phyloP scores from a whole-genome alignment of 1,284 basidiomycete species.

The Clitocybe nebularis region DNA sequence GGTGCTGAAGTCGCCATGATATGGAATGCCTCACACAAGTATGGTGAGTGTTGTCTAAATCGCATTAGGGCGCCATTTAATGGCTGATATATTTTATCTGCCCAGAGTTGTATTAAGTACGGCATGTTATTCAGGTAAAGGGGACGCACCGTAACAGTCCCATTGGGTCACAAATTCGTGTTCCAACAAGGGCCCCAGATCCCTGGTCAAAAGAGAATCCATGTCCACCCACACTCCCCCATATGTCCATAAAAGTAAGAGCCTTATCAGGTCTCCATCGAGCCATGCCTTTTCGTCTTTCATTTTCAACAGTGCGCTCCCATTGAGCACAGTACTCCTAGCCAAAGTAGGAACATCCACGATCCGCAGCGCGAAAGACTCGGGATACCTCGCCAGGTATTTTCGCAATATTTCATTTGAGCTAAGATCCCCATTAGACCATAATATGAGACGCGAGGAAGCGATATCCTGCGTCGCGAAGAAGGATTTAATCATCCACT shows the following conservation, averaged over 20 bases:
- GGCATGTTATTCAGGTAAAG: background rate
- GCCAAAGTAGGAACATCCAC: slow-evolving; percentile 71
- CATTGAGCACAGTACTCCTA: slow-evolving; percentile 70
- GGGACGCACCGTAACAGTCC: slow-evolving; percentile 86
- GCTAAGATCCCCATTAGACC: slow-evolving; percentile 81
- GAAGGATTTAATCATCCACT: slow-evolving; percentile 85
- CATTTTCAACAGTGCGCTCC: slow-evolving; percentile 49
- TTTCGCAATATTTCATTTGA: slow-evolving; percentile 55
- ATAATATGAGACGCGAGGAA: slow-evolving; percentile 68
- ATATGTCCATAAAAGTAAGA: slow-evolving; percentile 84
- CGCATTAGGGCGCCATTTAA: slow-evolving; percentile 94
- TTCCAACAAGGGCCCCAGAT: slow-evolving; percentile 79
- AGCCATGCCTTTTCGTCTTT: slow-evolving; percentile 85
- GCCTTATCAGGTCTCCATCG: slow-evolving; percentile 85
- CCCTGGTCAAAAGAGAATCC: slow-evolving; percentile 86
- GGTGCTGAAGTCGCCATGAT: slow-evolving; percentile 75
- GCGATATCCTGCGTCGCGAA: slow-evolving; percentile 81
- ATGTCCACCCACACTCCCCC: slow-evolving; percentile 96
- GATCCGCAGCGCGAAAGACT: slow-evolving; percentile 63
- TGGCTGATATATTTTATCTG: slow-evolving; percentile 83
- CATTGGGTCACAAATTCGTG: slow-evolving; percentile 94
- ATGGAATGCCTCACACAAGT: slow-evolving; percentile 92
- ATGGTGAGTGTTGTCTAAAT: slow-evolving; percentile 83
- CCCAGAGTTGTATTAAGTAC: background rate
- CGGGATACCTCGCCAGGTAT: slow-evolving; percentile 62